phyloP scores from a whole-genome alignment of 202 grass and related monocot species.

The Digitaria exilis region DNA sequence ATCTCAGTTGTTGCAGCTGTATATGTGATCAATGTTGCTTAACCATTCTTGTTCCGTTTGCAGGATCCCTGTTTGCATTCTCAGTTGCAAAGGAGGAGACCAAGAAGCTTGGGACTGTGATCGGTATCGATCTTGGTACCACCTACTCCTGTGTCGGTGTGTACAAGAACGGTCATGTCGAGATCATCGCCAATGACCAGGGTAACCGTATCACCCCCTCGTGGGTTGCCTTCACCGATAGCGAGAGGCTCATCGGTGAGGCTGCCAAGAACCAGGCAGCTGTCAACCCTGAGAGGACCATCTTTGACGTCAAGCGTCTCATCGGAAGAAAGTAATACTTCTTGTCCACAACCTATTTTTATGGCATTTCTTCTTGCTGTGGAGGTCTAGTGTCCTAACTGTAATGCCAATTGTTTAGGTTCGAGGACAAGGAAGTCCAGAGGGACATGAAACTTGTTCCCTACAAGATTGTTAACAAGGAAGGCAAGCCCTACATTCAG shows the following conservation, averaged over 20 bases:
- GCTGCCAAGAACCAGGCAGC: conserved; percentile 86
- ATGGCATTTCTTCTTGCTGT: not conserved
- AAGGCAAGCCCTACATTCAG: conserved; percentile 80
- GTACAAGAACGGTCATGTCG: conserved; percentile 65
- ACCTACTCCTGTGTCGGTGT: conserved; percentile 72
- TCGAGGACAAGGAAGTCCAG: conserved; percentile 94
- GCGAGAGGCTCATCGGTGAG: conserved; percentile 94
- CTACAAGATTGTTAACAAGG: conserved; percentile 89
- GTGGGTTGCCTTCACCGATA: conserved; percentile 75
- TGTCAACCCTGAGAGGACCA: conserved; percentile 76
- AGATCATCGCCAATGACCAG: conserved; percentile 91
- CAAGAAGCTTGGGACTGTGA: conserved; percentile 58
- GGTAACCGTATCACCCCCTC: conserved; percentile 91
- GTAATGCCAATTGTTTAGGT: conserved; percentile 37
- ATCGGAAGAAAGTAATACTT: conserved; percentile 72
- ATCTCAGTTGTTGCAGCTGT: not conserved
- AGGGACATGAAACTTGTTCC: conserved; percentile 93
- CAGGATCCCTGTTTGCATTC: conserved; percentile 75
- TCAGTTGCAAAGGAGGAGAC: conserved; percentile 67
- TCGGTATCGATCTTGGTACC: conserved; percentile 81
- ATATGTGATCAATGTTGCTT: not conserved
- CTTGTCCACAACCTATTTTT: not conserved
- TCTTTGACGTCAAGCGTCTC: conserved; percentile 88
- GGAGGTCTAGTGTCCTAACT: conserved; percentile 6
- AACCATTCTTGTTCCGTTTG: not conserved